Conservation (phyloP, 257 asterid species). For the Petrea volubilis region DNA sequence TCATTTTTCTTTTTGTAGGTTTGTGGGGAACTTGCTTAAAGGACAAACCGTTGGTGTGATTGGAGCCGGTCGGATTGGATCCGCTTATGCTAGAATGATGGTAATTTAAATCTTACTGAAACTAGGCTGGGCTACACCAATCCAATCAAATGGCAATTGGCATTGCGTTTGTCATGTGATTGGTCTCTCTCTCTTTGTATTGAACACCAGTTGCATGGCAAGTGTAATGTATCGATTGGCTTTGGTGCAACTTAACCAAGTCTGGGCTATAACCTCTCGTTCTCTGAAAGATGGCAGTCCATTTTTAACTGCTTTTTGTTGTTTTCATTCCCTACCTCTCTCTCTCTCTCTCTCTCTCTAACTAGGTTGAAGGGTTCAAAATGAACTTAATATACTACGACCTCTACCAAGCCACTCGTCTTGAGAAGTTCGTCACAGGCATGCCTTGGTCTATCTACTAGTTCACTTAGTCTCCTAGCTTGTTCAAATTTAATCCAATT, state of each 20-base stretch:
- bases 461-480: not conserved
- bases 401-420: slow-evolving; percentile 93
- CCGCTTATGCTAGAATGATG: slow-evolving; percentile 99
- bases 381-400: slow-evolving; percentile 96
- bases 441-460: slow-evolving; percentile 21
- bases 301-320: too few species aligned
- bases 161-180: too few species aligned
- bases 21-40: slow-evolving; percentile 94
- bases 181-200: too few species aligned
- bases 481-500: not conserved
- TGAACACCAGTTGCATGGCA: too few species aligned
- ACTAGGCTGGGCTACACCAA: too few species aligned
- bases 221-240: too few species aligned
- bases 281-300: slow-evolving; percentile 1
- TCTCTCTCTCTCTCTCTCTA: too few species aligned
- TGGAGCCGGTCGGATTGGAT: slow-evolving; percentile 98
- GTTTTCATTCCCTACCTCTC: too few species aligned
- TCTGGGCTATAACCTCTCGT: too few species aligned
- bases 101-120: slow-evolving; percentile 35
- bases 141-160: too few species aligned
- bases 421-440: slow-evolving; percentile 92
- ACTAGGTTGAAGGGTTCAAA: slow-evolving; percentile 96
- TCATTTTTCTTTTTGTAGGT: slow-evolving; percentile 40
- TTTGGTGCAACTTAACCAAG: not conserved
- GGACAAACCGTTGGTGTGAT: slow-evolving; percentile 98